phyloP scores from a whole-genome alignment of 129 eudicot species.

The Saposhnikovia divaricata region DNA sequence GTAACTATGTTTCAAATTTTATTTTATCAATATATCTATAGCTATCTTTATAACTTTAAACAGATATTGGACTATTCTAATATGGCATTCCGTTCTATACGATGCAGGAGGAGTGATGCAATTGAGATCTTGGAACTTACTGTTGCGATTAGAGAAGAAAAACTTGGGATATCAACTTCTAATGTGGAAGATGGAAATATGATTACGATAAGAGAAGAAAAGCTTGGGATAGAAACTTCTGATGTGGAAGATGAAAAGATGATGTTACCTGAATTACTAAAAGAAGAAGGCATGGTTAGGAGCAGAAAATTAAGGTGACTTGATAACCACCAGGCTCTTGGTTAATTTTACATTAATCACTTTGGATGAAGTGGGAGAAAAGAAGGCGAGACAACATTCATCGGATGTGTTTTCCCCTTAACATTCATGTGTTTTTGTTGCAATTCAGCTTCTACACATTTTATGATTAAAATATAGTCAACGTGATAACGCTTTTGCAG shows the following conservation, averaged over 20 bases:
- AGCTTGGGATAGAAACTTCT: conserved; percentile 80
- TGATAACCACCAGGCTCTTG: too few relatives aligned
- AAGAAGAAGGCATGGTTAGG: conserved; percentile 57
- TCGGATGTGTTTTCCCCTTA: too few relatives aligned
- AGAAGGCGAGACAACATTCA: too few relatives aligned
- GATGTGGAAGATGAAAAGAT: conserved; percentile 73
- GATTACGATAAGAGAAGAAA: conserved; percentile 72
- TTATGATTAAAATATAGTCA: too few relatives aligned
- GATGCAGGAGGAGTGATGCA: conserved; percentile 62
- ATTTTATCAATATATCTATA: neutral
- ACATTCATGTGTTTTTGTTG: too few relatives aligned
- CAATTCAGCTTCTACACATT: too few relatives aligned
- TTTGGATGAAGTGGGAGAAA: too few relatives aligned
- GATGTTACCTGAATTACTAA: conserved; percentile 46
- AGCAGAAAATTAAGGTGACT: conserved; percentile 59
- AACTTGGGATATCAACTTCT: conserved; percentile 80
- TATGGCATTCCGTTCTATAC: neutral
- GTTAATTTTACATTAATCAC: too few relatives aligned
- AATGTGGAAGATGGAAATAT: conserved; percentile 71
- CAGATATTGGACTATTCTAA: neutral
- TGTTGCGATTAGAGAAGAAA: conserved; percentile 74
- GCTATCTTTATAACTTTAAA: neutral
- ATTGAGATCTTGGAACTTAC: conserved; percentile 69
- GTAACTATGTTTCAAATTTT: conserved; percentile 22
- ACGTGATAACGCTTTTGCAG: too few relatives aligned